These are phyloP conservation scores for Xerocomellus chrysenteron DNA, from an alignment of 768 basidiomycete species.

Conservation along the genomic window DNA sequence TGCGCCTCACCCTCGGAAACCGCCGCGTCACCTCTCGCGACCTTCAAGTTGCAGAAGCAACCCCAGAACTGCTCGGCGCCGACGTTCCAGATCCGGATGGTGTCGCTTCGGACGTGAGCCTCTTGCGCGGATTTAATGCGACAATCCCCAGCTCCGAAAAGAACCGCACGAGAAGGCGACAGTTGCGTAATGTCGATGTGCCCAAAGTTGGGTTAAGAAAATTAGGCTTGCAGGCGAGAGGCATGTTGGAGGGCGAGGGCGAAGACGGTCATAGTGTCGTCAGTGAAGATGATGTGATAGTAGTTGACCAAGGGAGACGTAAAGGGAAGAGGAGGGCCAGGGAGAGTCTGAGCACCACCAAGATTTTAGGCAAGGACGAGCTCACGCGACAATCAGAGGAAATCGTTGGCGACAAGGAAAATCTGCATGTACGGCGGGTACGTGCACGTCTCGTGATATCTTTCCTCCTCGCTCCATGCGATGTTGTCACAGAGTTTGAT, in stretches of 20 bases:
- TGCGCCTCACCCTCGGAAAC: slow-evolving; percentile 61
- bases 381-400: slow-evolving; percentile 80
- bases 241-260: slow-evolving; percentile 54
- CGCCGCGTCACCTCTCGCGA: slow-evolving; percentile 79
- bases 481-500: slow-evolving; percentile 64
- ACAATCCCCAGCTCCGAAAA: slow-evolving; percentile 90
- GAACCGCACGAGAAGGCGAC: slow-evolving; percentile 70
- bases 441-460: slow-evolving; percentile 8
- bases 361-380: slow-evolving; percentile 81
- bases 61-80: slow-evolving; percentile 67
- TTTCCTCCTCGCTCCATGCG: slow-evolving; percentile 4
- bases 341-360: slow-evolving; percentile 66
- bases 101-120: slow-evolving; percentile 69
- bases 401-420: slow-evolving; percentile 89
- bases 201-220: slow-evolving; percentile 76
- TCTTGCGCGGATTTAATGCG: slow-evolving; percentile 90
- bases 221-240: slow-evolving; percentile 75
- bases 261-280: slow-evolving; percentile 58
- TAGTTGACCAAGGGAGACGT: slow-evolving; percentile 42
- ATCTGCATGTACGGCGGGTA: slow-evolving; percentile 85
- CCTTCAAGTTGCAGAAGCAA: slow-evolving; percentile 79
- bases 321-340: slow-evolving; percentile 50
- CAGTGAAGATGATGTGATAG: slow-evolving; percentile 77
- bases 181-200: slow-evolving; percentile 77
- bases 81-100: slow-evolving; percentile 76